These are phyloP conservation scores for Alternaria sp. DNA, from an alignment of 2,329 filamentous ascomycete species.

Conservation along the genomic window DNA sequence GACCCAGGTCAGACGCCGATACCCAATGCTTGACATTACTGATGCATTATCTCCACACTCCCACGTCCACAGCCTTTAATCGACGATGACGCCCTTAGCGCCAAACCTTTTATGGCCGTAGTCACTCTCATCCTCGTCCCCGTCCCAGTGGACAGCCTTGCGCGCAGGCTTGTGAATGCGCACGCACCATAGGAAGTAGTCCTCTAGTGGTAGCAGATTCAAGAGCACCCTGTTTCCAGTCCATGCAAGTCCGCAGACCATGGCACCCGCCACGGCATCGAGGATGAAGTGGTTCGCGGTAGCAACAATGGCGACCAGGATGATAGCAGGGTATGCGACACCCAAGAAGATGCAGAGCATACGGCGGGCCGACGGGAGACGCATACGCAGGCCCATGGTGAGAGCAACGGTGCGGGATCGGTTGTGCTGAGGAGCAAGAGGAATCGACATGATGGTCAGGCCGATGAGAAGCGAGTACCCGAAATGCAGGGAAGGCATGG, in stretches of 20 bases:
- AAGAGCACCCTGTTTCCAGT: conserved; percentile 60
- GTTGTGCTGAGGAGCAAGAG: conserved; percentile 62
- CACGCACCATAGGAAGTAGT: conserved; percentile 69
- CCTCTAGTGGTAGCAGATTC: conserved; percentile 70
- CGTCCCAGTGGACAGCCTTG: conserved; percentile 21
- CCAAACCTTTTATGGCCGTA: conserved; percentile 9
- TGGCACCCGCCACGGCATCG: conserved; percentile 71
- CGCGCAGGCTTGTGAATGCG: conserved; percentile 68
- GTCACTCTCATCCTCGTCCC: conserved; percentile 25
- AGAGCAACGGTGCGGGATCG: conserved; percentile 47
- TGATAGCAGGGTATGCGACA: conserved; percentile 68
- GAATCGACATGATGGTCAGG: conserved; percentile 70
- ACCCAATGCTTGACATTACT: neutral
- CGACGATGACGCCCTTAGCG: conserved; percentile 26
- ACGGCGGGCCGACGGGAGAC: conserved; percentile 59
- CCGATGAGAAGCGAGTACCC: conserved; percentile 77
- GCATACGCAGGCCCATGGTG: conserved; percentile 40
- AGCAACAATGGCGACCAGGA: conserved; percentile 71
- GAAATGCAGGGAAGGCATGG: conserved; percentile 79
- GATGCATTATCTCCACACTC: neutral
- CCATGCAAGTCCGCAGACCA: conserved; percentile 71
- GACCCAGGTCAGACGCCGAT: neutral
- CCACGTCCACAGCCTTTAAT: neutral
- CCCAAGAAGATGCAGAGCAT: conserved; percentile 59
- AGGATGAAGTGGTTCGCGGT: conserved; percentile 77